Evolutionary conservation across 140 eudicot species (phyloP).

Genomic region (Oenanthe javanica): DNA sequence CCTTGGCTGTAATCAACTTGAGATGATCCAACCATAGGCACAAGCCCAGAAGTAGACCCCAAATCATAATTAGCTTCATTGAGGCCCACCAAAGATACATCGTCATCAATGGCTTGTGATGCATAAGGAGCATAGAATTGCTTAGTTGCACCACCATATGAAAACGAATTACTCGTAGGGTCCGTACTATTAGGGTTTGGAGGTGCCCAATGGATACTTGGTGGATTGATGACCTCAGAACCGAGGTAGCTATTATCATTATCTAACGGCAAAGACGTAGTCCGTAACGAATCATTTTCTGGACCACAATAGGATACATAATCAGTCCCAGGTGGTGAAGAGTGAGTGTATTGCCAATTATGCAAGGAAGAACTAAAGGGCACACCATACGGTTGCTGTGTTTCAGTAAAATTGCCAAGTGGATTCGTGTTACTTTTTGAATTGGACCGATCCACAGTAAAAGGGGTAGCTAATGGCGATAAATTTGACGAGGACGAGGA

Average conservation of each 20-base stretch:
- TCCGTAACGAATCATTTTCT: conserved; percentile 25
- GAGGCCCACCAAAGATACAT: conserved; percentile 20
- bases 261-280: conserved; percentile 17
- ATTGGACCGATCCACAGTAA: conserved; percentile 52
- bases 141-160: conserved; percentile 18
- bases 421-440: conserved; percentile 34
- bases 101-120: conserved; percentile 20
- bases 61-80: conserved; percentile 26
- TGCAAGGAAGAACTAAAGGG: conserved; percentile 21
- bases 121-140: conserved; percentile 35
- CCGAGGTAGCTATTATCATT: conserved; percentile 12
- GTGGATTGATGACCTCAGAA: conserved; percentile 12
- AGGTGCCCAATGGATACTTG: conserved; percentile 22
- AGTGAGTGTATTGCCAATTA: conserved; percentile 32
- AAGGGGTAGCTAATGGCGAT: conserved; percentile 75
- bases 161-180: background rate
- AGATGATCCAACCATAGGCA: conserved; percentile 28
- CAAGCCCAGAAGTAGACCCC: conserved; percentile 21
- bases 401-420: conserved; percentile 24
- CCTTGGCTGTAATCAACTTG: conserved; percentile 39
- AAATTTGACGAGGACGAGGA: conserved; percentile 56
- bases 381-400: conserved; percentile 13
- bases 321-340: conserved; percentile 29
- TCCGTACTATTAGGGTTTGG: conserved; percentile 13
- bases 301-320: conserved; percentile 11